Conservation (phyloP, 129 eudicot genomes). For the sunflower (Helianthus annuus) region DNA sequence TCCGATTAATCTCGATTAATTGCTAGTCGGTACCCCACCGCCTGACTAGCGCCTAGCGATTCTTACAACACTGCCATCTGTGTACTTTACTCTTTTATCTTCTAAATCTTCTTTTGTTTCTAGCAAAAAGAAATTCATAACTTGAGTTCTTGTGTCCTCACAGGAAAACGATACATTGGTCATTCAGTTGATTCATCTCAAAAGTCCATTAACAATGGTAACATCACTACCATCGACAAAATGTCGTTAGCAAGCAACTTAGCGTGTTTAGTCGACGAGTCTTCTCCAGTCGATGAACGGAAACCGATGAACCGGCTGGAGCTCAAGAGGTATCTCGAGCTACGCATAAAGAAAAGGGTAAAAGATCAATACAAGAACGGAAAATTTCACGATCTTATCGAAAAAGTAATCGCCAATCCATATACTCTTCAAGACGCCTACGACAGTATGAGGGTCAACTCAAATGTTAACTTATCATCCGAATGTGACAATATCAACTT, state of each 20-base stretch:
- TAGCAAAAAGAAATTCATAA: background rate
- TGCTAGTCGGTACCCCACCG: no score
- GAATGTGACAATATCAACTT: conserved; percentile 55
- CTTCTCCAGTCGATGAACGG: conserved; percentile 39
- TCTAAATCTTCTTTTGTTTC: background rate
- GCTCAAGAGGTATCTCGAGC: conserved; percentile 64
- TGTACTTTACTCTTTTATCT: no score
- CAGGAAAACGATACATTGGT: conserved; percentile 38
- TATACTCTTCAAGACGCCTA: conserved; percentile 79
- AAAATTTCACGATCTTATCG: conserved; percentile 61
- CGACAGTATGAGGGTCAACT: conserved; percentile 59
- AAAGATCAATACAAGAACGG: conserved; percentile 74
- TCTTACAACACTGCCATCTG: no score
- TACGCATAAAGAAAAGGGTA: conserved; percentile 77
- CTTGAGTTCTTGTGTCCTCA: background rate
- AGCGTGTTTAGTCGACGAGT: conserved; percentile 66
- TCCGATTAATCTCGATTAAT: no score
- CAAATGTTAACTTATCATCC: conserved; percentile 56
- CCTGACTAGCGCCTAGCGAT: no score
- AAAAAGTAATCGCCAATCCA: conserved; percentile 75
- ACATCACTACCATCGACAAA: conserved; percentile 25
- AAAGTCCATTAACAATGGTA: conserved; percentile 27
- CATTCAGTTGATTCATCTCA: conserved; percentile 33
- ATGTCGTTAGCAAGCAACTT: conserved; percentile 60
- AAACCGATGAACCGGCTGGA: conserved; percentile 52